Evolutionary conservation across 202 grass and related monocot species (phyloP), one percentile per base, ranked within the genome.

Genomic region (Schoenoplectus tabernaemontani): DNA sequence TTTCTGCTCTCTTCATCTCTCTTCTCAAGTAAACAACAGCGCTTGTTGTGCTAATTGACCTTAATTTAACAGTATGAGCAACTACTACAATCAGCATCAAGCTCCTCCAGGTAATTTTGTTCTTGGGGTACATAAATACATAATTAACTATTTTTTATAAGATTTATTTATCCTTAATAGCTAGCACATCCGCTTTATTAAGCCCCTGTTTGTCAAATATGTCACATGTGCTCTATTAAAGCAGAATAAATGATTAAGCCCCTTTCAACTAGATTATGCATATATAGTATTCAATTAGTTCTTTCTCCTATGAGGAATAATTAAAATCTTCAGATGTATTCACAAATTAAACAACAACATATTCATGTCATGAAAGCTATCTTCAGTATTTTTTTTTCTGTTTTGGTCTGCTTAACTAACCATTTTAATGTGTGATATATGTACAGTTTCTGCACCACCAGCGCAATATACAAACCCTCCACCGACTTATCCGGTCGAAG

Each of bases 401-500:
- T 67, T n/a, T 15, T 1, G 16, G 9, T 67, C 9, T 67, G 4
- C 67, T 47, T 11, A 53, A 4, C 11, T 17, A 74, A 51, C 2
- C 33, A 53, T n/a, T 36, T 75, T 56, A 36, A 9, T 64, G 9
- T 64, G 60, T 16, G 26, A 17, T n/a, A 6, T 24, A 43, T 69
- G 3, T 13, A 56, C 71, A 75, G 46, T 75, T 36, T 19, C 0
- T 34, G 26, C 46, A 56, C 71, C 48, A 54, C 48, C 48, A 34
- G 30, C 47, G 2, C 71, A 75, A 56, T 34, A 9, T 20, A 19
- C 71, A 56, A 34, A 75, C 15, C 71, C 33, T 20, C 58, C 82
- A 3, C 64, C 76, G 38, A 8, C 44, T 9, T 90, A 93, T 83
- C 88, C 92, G 3, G 82, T 82, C 4, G 84, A 75, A 56, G 13